Conservation (phyloP, 768 basidiomycete species). For the Termitomyces sp. region DNA sequence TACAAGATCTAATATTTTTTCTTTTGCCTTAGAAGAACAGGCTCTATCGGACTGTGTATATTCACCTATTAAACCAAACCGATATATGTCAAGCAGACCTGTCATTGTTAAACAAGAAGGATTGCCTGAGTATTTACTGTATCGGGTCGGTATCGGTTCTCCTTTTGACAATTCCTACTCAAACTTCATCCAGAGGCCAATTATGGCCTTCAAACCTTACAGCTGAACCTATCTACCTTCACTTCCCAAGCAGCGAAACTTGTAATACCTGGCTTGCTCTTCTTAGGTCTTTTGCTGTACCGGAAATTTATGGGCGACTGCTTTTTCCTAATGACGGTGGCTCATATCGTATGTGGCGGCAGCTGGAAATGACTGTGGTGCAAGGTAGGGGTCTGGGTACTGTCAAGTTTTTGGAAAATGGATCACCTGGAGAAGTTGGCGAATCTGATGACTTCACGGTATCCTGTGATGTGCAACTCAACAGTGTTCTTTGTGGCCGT, state of each 20-base stretch:
- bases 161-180: background rate
- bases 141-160: conserved; percentile 35
- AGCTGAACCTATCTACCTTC: conserved; percentile 68
- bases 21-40: conserved; percentile 52
- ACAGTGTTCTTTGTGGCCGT: conserved; percentile 60
- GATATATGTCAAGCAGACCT: conserved; percentile 75
- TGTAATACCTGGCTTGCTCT: conserved; percentile 76
- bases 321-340: conserved; percentile 57
- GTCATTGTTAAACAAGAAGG: conserved; percentile 71
- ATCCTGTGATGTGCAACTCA: conserved; percentile 75
- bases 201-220: conserved; percentile 48
- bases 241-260: conserved; percentile 58
- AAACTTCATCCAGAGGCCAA: conserved; percentile 40
- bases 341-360: conserved; percentile 84
- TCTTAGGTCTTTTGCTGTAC: conserved; percentile 72
- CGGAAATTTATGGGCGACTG: conserved; percentile 70
- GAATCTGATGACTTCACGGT: conserved; percentile 63
- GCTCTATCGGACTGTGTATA: conserved; percentile 66
- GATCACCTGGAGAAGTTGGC: conserved; percentile 22
- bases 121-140: conserved; percentile 70
- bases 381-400: conserved; percentile 72
- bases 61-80: conserved; percentile 70
- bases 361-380: conserved; percentile 65
- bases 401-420: conserved; percentile 31
- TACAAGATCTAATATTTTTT: conserved; percentile 10